A percentile compares a stretch with the other conserved stretches of the same genome.
These are phyloP conservation scores for Rubia balearica DNA, from an alignment of 305 asterid genomes.

Conservation along the genomic window DNA sequence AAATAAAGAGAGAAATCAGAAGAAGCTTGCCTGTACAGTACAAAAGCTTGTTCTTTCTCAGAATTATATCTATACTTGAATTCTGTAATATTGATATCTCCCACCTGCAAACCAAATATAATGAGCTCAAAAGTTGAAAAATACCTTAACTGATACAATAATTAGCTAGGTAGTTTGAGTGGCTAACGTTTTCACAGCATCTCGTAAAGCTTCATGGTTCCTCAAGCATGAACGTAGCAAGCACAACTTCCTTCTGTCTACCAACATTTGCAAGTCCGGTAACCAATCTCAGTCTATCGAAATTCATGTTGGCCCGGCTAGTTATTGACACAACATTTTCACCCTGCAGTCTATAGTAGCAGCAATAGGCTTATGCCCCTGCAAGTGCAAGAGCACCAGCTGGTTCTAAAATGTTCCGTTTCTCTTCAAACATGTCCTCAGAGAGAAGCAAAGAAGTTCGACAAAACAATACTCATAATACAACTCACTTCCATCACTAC, in stretches of 20 bases:
- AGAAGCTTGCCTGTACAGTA: constrained; percentile 66
- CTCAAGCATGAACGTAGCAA: constrained; percentile 75
- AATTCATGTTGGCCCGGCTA: constrained; percentile 95
- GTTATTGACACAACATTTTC: constrained; percentile 79
- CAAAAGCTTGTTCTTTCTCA: constrained; percentile 52
- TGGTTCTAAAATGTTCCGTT: too few relatives aligned
- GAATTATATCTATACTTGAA: constrained; percentile 71
- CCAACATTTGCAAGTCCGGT: constrained; percentile 91
- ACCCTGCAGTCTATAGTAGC: constrained; percentile 63
- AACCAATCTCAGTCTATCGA: constrained; percentile 79
- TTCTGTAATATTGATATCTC: constrained; percentile 75
- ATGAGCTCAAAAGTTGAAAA: neutral
- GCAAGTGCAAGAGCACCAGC: too few relatives aligned
- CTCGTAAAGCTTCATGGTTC: constrained; percentile 64
- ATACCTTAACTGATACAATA: neutral
- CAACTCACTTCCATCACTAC: neutral
- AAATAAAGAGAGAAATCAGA: neutral
- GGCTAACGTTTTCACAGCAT: constrained; percentile 60
- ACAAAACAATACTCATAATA: neutral
- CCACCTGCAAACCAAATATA: constrained; percentile 45
- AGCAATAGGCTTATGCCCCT: constrained; percentile 37
- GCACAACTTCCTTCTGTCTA: constrained; percentile 77
- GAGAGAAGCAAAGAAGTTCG: neutral
- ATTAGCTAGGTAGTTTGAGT: neutral
- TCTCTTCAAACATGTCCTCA: too few relatives aligned